Evolutionary conservation across 2,329 filamentous ascomycete genomes (phyloP).

Genomic region (Colletotrichum chlorophyti): DNA sequence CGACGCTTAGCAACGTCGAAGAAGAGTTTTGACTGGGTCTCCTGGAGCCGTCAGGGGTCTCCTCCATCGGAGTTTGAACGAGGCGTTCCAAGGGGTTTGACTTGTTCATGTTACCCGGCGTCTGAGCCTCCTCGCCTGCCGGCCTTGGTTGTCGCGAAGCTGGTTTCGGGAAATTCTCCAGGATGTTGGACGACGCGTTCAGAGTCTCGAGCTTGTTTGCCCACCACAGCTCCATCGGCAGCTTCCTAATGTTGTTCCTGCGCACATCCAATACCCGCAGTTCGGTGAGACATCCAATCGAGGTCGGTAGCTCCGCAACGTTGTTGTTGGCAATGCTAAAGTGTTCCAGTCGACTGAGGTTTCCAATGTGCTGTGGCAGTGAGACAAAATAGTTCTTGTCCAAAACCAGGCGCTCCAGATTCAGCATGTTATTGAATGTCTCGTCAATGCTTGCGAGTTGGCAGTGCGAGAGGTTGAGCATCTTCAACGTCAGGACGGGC

Average conservation of each 20-base stretch:
- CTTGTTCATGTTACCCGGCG: conserved; percentile 47
- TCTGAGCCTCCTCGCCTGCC: conserved; percentile 54
- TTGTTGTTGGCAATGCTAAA: conserved; percentile 95
- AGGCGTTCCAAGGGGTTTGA: conserved; percentile 45
- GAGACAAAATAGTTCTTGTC: conserved; percentile 97
- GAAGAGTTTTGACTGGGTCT: conserved; percentile 83
- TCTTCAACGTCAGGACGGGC: conserved; percentile 81
- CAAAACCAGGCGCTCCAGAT: conserved; percentile 84
- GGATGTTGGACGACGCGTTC: conserved; percentile 93
- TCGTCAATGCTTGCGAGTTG: conserved; percentile 91
- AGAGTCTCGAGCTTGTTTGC: conserved; percentile 88
- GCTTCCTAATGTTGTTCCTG: conserved; percentile 88
- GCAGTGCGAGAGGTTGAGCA: conserved; percentile 87
- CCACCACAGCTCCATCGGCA: conserved; percentile 96
- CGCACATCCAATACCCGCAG: conserved; percentile 86
- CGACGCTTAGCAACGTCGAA: conserved; percentile 76
- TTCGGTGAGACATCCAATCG: conserved; percentile 87
- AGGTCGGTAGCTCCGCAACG: conserved; percentile 80
- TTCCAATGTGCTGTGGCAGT: conserved; percentile 84
- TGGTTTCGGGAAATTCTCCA: conserved; percentile 90
- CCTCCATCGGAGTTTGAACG: conserved; percentile 76
- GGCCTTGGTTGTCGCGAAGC: conserved; percentile 71
- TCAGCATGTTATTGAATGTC: conserved; percentile 85
- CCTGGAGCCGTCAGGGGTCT: conserved; percentile 69
- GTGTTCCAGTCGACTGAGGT: conserved; percentile 82